phyloP scores from a whole-genome alignment of 306 rosid species.

The Pachyrhizus erosus region DNA sequence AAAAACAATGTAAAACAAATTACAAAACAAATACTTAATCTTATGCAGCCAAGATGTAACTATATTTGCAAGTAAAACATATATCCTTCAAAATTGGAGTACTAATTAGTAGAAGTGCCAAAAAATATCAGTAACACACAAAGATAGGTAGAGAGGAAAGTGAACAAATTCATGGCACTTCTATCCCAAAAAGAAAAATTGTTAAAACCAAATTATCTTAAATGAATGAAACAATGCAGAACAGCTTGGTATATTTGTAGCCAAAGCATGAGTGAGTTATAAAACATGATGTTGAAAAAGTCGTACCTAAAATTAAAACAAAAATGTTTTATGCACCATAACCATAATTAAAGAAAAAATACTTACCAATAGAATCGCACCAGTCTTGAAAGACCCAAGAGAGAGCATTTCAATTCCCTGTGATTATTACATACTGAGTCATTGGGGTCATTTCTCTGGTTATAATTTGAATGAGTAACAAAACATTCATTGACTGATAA shows the following conservation, averaged over 20 bases:
- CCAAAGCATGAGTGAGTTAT: slow-evolving; percentile 5
- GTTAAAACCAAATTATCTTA: not conserved
- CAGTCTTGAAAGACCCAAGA: slow-evolving; percentile 98
- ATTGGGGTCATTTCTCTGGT: slow-evolving; percentile 10
- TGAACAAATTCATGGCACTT: slow-evolving; percentile 11
- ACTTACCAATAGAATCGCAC: slow-evolving; percentile 94
- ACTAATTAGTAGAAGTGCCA: not conserved
- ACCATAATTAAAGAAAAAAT: not conserved
- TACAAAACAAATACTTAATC: not conserved
- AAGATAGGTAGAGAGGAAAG: not conserved
- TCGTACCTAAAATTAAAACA: not conserved
- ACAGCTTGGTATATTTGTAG: slow-evolving; percentile 14
- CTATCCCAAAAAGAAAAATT: not conserved
- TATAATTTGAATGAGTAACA: slow-evolving; percentile 2
- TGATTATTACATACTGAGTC: slow-evolving; percentile 32
- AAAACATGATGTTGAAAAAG: not conserved
- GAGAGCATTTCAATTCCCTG: slow-evolving; percentile 99
- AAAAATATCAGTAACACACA: not conserved
- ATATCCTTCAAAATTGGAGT: not conserved
- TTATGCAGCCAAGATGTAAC: not conserved
- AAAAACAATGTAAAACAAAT: not conserved
- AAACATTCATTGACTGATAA: slow-evolving; percentile 9
- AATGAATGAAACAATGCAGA: slow-evolving; percentile 17
- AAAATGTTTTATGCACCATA: not conserved
- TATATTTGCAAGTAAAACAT: slow-evolving; percentile 6